These are phyloP conservation scores for Ogataea populi-albae DNA, from an alignment of 805 yeast genomes.

Conservation along the genomic window DNA sequence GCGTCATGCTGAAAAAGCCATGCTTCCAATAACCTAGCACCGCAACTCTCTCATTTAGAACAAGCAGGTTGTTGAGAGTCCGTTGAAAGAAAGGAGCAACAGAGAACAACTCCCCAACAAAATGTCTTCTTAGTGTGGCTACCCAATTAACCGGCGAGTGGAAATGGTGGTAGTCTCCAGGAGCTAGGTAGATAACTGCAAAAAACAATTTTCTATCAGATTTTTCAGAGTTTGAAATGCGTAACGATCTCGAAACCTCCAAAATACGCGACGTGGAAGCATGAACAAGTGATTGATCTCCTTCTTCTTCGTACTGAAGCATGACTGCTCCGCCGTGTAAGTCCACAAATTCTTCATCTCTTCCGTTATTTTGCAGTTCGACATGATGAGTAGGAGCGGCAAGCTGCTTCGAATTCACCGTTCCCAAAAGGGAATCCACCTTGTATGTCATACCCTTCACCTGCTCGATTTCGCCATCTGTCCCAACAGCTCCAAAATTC, in stretches of 20 bases:
- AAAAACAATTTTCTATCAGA: conserved; percentile 66
- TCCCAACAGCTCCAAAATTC: conserved; percentile 69
- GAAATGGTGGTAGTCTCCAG: conserved; percentile 97
- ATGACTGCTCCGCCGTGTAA: conserved; percentile 10
- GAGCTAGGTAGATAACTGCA: conserved; percentile 92
- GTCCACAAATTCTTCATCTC: conserved; percentile 19
- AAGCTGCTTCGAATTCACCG: conserved; percentile 37
- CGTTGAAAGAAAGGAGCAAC: conserved; percentile 96
- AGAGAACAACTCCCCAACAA: conserved; percentile 90
- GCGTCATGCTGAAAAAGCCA: conserved; percentile 98
- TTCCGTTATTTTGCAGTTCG: conserved; percentile 6
- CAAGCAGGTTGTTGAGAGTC: conserved; percentile 80
- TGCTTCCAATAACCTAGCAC: conserved; percentile 93
- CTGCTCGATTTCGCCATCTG: conserved; percentile 88
- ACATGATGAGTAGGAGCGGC: conserved; percentile 57
- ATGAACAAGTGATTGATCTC: conserved; percentile 54
- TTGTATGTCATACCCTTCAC: conserved; percentile 96
- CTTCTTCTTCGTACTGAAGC: conserved; percentile 55
- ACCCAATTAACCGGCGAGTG: conserved; percentile 98
- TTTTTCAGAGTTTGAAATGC: conserved; percentile 7
- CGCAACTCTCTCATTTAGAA: conserved; percentile 93
- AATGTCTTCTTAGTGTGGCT: conserved; percentile 86
- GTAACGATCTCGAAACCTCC: conserved; percentile 13
- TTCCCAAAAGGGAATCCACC: conserved; percentile 82
- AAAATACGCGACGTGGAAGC: conserved; percentile 29